Evolutionary conservation across 2,329 filamentous ascomycete species (phyloP), one percentile per base, ranked within the genome.

Genomic region (Cadophora sp.): DNA sequence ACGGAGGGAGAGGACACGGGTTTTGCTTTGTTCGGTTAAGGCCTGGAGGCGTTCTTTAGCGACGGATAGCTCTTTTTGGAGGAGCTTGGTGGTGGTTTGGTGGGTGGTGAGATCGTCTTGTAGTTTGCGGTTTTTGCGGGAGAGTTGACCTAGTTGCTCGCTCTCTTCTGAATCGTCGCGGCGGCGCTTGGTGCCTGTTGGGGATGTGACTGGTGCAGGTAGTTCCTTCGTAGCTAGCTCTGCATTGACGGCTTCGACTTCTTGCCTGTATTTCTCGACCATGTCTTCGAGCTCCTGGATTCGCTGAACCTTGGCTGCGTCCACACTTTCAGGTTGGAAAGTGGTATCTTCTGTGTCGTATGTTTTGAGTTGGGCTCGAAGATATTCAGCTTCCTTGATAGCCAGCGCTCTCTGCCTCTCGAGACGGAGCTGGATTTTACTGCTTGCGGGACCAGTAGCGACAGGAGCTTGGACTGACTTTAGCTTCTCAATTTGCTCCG

Each of bases 321-420:
- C 93, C 63, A 91, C 90, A 51, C 87, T 89, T 41, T 93, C 92
- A 0, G 92, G 88, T 64, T 95, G 89, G 81, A 97, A 91, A 0
- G 94, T 94, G 62, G 89, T 87, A 74, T 98, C 94, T 78, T 99
- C 96, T 0, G 88, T 87, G 74, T 98, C 93, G 68, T 96, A 91
- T 0, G 92, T 91, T 80, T 94, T 94, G 64, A 98, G 85, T 78
- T 99, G 96, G 0, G 93, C 95, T 24, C 96, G 91, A 7, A 99
- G 85, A 77, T 97, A 97, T 72, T 97, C 94, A 0, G 96, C 93
- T 77, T 99, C 96, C 76, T 97, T 97, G 27, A 93, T 85, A 0
- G 94, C 93, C 8, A 99, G 85, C 0, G 86, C 87, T 66, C 93
- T 91, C 77, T 98, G 95, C 66, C 96, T 86, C 74, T 99, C 95